A percentile compares a stretch with the other conserved stretches of the same genome.
Conservation (phyloP, 495 filamentous ascomycete species). For the Talaromyces ruber region DNA sequence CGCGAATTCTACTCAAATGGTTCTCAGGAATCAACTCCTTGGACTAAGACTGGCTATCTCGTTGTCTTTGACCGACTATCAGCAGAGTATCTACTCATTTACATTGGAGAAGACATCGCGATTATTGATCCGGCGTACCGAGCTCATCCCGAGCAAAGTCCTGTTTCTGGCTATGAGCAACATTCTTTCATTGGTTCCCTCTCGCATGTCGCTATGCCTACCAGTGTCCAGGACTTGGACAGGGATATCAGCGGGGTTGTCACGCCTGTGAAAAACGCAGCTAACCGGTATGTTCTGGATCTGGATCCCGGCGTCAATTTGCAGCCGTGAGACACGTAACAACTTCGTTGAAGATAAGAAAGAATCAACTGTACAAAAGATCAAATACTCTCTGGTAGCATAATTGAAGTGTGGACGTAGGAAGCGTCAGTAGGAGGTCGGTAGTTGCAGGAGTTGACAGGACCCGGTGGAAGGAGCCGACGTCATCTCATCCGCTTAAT, state of each 20-base stretch:
- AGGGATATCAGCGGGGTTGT: conserved; percentile 3
- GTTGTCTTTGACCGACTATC: conserved; percentile 29
- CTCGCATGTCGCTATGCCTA: background rate
- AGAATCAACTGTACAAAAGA: background rate
- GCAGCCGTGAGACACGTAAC: conserved; percentile 5
- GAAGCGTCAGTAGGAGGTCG: background rate
- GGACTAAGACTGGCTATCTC: conserved; percentile 27
- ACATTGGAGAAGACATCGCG: conserved; percentile 14
- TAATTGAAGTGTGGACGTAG: background rate
- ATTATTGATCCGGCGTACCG: conserved; percentile 10
- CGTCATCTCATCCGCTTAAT: background rate
- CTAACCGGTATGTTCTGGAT: conserved; percentile 17
- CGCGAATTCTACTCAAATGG: background rate
- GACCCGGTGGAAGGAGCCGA: background rate
- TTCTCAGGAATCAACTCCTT: conserved; percentile 1
- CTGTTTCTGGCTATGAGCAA: background rate
- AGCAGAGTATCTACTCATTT: conserved; percentile 21
- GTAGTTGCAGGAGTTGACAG: background rate
- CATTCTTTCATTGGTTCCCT: background rate
- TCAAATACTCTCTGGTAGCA: background rate
- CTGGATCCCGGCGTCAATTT: conserved; percentile 21
- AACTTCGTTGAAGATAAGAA: background rate
- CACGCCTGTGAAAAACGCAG: conserved; percentile 5
- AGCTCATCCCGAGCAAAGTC: background rate
- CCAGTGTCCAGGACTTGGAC: background rate